Percentiles rank a stretch among this genome's conserved stretches.
Evolutionary conservation across 495 filamentous ascomycete species (phyloP).

Genomic region (Aspergillus wentii): DNA sequence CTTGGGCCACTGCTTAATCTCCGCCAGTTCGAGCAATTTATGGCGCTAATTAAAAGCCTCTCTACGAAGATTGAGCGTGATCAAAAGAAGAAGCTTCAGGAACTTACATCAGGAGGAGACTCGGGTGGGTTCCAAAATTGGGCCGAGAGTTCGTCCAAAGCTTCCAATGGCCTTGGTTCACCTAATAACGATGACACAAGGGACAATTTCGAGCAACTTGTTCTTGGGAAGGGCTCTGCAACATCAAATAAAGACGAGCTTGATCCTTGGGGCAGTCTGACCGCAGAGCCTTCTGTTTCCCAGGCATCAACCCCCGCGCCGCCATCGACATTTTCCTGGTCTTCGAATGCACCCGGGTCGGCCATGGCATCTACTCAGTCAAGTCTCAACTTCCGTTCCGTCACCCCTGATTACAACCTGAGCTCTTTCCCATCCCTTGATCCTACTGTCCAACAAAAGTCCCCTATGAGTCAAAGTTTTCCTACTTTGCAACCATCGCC

Average conservation of each 20-base stretch:
- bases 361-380: conserved; percentile 13
- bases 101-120: conserved; percentile 57
- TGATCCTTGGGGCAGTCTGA: conserved; percentile 31
- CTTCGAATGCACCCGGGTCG: conserved; percentile 21
- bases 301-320: conserved; percentile 17
- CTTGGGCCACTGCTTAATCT: conserved; percentile 85
- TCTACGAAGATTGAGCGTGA: conserved; percentile 79
- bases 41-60: conserved; percentile 77
- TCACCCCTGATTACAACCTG: conserved; percentile 49
- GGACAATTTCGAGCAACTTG: conserved; percentile 79
- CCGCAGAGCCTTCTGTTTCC: conserved; percentile 24
- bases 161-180: conserved; percentile 14
- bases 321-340: conserved; percentile 46
- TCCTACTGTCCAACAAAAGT: conserved; percentile 27
- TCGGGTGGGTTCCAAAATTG: conserved; percentile 34
- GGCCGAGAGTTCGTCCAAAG: conserved; percentile 20
- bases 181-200: conserved; percentile 41
- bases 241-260: conserved; percentile 27
- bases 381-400: conserved; percentile 35
- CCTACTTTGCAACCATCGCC: conserved; percentile 29
- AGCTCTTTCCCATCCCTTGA: conserved; percentile 46
- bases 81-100: conserved; percentile 79
- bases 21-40: conserved; percentile 81
- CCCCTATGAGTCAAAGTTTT: conserved; percentile 23
- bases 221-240: conserved; percentile 56